Evolutionary conservation across 345 rosid genomes (phyloP), one percentile per base, ranked within the genome.

Genomic region (Linum trigynum): DNA sequence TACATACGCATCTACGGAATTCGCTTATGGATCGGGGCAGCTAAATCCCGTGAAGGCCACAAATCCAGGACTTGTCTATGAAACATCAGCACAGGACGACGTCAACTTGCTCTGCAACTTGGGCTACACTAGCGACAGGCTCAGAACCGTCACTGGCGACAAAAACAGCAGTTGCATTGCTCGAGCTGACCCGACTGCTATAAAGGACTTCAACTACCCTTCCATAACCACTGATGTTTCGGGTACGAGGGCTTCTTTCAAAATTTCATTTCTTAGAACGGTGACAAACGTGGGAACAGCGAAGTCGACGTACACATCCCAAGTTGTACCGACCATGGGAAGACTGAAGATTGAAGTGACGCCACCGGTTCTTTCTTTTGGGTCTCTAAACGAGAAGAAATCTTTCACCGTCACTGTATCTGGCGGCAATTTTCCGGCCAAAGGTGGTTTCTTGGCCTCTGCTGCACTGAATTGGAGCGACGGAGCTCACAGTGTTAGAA

Each of bases 11-110:
- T 23, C 32, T 23, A 62, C 55, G 16, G 85, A 82, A 66, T 77
- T 82, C 57, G 81, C 79, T 4, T 77, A 79, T 23, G 86, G 86
- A 67, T 56, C 82, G 23, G 81, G 85, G 42, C 70, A 70, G 35
- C 59, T 82, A 32, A 75, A 77, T 77, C 83, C 77, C 38, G n/a
- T 56, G 15, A 64, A 64, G 2, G 81, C 81, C 62, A 40, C 67
- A 23, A 45, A 75, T 65, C 86, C 83, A 5, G 82, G 86, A 16
- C 81, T 82, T 23, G 70, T 82, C 38, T 79, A 82, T 41, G 86
- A 79, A 50, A 53, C 67, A 10, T 0, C 57, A 0, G 62, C 71
- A 67, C 70, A 45, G 10, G 79, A 75, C 45, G 77, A 77, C 73
- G 51, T 83, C 37, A 76, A 73, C 23, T 68, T 83, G 72, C 80